These are phyloP conservation scores for Lactifluus piperatus DNA, from an alignment of 768 basidiomycete genomes.

Conservation along the genomic window DNA sequence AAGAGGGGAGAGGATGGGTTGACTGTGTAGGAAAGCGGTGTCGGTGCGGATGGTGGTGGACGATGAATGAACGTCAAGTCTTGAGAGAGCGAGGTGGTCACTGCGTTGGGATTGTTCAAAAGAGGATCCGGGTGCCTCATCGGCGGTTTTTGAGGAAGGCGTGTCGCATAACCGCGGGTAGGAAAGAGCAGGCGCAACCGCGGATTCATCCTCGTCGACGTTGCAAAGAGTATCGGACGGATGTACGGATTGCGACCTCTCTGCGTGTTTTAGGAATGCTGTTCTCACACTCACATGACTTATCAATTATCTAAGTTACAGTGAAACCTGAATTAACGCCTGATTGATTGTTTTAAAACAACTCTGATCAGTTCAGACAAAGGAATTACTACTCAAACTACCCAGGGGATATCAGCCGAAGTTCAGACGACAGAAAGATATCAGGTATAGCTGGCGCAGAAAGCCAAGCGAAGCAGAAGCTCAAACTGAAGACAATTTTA, in stretches of 20 bases:
- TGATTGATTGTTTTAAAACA: no score
- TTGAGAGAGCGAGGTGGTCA: conserved; percentile 24
- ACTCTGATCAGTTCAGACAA: no score
- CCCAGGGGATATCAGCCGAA: no score
- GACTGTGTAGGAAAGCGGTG: conserved; percentile 62
- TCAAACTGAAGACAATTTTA: no score
- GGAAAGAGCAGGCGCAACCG: not conserved
- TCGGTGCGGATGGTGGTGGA: conserved; percentile 69
- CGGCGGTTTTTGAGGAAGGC: conserved; percentile 19
- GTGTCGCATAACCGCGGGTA: conserved; percentile 15
- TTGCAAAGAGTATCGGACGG: not conserved
- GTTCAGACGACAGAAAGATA: no score
- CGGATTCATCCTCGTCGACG: not conserved
- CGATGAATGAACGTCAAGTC: conserved; percentile 75
- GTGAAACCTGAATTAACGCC: no score
- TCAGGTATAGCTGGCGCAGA: no score
- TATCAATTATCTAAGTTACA: no score
- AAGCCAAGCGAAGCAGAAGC: no score
- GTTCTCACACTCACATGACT: not conserved
- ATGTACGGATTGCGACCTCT: no score
- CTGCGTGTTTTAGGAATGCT: not conserved
- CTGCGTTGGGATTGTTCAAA: conserved; percentile 5
- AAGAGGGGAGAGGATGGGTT: conserved; percentile 68
- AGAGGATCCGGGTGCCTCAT: conserved; percentile 20
- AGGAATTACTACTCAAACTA: no score